Base-by-base conservation (phyloP, 306 rosid species). In the Clitoria ternatea region DNA sequence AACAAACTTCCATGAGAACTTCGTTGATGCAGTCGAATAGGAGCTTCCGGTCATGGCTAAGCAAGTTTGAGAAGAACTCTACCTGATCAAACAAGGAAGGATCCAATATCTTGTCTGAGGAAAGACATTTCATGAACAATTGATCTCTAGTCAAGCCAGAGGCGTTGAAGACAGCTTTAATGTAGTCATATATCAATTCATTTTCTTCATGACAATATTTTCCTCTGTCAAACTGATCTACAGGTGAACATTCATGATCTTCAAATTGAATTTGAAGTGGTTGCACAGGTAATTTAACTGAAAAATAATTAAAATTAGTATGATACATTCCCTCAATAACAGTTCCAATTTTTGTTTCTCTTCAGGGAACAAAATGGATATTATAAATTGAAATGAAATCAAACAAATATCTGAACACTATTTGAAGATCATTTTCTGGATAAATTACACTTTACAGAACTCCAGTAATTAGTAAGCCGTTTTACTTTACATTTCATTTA, bases 11-110 rank as follows among this genome's bases (percentile, higher is more conserved):
- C 74, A 69, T 17, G n/a, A 94, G 88, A 74, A 87, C 92, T 76
- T 94, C 96, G 29, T 85, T 80, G 71, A 84, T 77, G 48, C 90
- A 87, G 78, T 88, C 90, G 9, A 90, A 78, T 70, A 94, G 87
- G 79, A 88, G 94, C 81, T 78, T 84, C 73, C 52, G 83, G 29
- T 94, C 85, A 2, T 64, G 79, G 78, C 80, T 81, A 32, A 81
- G 84, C 63, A 74, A 80, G 79, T 81, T 84, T 9, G 98, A 71
- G 57, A 73, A 83, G 79, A 82, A 80, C 69, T 74, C 88, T 18
- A 84, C 78, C 71, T 76, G 87, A 50, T 81, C 87, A 55, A 77
- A 79, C 79, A 90, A 50, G 35, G 89, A 76, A 53, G 85, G 85
- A 80, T 88, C 88, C 18, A 94, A 81, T 73, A 88, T 83, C 53